Base-by-base conservation (phyloP, 495 filamentous ascomycete genomes). In the Staphylotrichum longicolle region DNA sequence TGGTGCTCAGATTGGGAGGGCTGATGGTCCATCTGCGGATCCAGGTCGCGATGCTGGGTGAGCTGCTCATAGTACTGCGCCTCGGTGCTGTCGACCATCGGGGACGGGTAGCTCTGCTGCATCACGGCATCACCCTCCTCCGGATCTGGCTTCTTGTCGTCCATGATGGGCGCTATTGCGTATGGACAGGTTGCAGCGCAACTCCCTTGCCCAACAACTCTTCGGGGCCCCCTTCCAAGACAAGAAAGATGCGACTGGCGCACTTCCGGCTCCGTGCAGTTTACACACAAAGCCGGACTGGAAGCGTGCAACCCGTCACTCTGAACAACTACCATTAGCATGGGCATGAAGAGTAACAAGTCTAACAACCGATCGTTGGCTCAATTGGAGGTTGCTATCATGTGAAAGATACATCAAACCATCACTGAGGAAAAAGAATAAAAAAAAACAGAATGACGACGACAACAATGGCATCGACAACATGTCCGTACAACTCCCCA, bases 51-150 rank as follows among this genome's bases (percentile, higher is more conserved):
- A 33, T 62, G 65, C 7, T 60, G 39, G 5, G 66, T 45, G 20
- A 68, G 57, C 54, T 70, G 57, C 44, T 70, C 63, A 58, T 72
- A 74, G 58, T 68, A 74, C 35, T 69, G 66, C 0, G 64, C 51
- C 9, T 72, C 71, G 14, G 63, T 15, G 37, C 46, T 66, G 58
- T 69, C 68, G 60, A 64, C 64, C 32, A 59, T 65, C 11, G 70
- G 64, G 9, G 68, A 66, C 3, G 72, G 72, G 27, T 71, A 74
- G 33, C 62, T 63, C 20, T 73, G 63, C 37, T 67, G 67, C 63
- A 69, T 68, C 27, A 64, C 57, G 35, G 61, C 60, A 27, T 27
- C 20, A 0, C 20, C 20, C 27, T 65, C 66, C 44, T 69, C 70
- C 4, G 57, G 57, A 57, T 63, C 66, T 5, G 56, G 32, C 52